Base-by-base conservation (phyloP, 371 early-diverging fungal genomes). In the Rhizopus delemar region DNA sequence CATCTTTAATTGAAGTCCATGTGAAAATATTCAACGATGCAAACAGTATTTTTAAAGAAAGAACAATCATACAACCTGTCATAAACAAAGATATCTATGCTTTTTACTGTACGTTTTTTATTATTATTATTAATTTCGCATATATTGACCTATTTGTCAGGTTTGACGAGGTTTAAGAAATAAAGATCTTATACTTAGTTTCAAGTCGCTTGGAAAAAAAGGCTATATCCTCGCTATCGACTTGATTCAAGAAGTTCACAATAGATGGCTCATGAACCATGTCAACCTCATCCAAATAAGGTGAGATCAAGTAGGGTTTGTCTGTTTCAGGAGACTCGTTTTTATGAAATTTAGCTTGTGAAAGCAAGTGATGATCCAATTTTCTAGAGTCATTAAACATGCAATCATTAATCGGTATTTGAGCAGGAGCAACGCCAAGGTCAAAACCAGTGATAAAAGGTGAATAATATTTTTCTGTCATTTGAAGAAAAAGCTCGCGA, bases 391-490 rank as follows among this genome's bases (percentile, higher is more conserved):
- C 11, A 38, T 13, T 4, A 38, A 13, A 38, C 6, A 38, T 38
- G 8, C 11, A 8, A 11, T 38, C 13, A 38, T 13, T 43, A n/a
- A n/a, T 2, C 43, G 6, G 3, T 4, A 5, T 43, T 13, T 13
- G 6, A 2, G 22, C n/a, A 8, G 60, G 53, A 13, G 33, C 31
- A 41, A 51, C 49, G 46, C 57, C 60, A 33, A 66, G 46, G 49
- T 66, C 66, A 50, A 66, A 66, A 4, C 60, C 66, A n/a, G 61
- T 60, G 7, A 57, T 53, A 45, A 66, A 66, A 7, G 56, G 66
- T 2, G 66, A 66, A 53, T 66, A 66, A 16, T 66, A 66, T 9
- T 48, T 56, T 8, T 46, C 22, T 22, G 22, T 22, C 22, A 22
- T 22, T 22, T 22, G 22, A 22, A 22, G 15, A 34, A n/a, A 51